These are phyloP conservation scores for Meredithiella fracta DNA, from an alignment of 2,329 filamentous ascomycete genomes.

Conservation along the genomic window DNA sequence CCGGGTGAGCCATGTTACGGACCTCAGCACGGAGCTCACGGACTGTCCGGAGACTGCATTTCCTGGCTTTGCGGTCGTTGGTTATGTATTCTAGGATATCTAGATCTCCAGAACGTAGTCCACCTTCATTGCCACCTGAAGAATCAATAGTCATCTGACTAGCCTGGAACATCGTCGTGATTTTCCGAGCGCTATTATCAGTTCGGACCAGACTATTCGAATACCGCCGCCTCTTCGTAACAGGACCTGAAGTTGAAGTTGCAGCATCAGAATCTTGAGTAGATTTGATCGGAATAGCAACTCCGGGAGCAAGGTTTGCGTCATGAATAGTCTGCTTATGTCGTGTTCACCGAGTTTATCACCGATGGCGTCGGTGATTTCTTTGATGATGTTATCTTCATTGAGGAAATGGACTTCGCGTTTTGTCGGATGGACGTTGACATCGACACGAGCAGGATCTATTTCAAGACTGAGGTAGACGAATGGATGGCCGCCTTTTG, in stretches of 20 bases:
- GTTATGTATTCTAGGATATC: slow-evolving; percentile 44
- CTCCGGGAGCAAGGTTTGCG: slow-evolving; percentile 76
- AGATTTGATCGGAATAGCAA: slow-evolving; percentile 21
- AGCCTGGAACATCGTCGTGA: slow-evolving; percentile 83
- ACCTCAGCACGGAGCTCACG: slow-evolving; percentile 71
- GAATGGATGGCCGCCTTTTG: slow-evolving; percentile 89
- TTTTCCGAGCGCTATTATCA: slow-evolving; percentile 77
- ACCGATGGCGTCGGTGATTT: slow-evolving; percentile 66
- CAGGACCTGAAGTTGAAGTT: slow-evolving; percentile 21
- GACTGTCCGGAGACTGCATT: slow-evolving; percentile 66
- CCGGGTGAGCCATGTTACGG: slow-evolving; percentile 65
- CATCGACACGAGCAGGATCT: slow-evolving; percentile 80
- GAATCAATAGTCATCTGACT: slow-evolving; percentile 8
- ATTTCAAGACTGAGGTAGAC: slow-evolving; percentile 85
- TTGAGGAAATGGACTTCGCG: slow-evolving; percentile 94
- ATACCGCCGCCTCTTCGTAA: slow-evolving; percentile 25
- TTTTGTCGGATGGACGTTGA: slow-evolving; percentile 96
- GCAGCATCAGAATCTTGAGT: slow-evolving; percentile 14
- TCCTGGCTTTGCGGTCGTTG: slow-evolving; percentile 49
- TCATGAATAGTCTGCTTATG: slow-evolving; percentile 84
- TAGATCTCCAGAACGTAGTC: slow-evolving; percentile 30
- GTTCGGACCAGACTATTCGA: slow-evolving; percentile 76
- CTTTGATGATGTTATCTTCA: slow-evolving; percentile 86
- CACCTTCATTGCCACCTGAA: slow-evolving; percentile 19
- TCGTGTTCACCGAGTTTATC: slow-evolving; percentile 71